Conservation (phyloP, 192 early-diverging fungal species). For the Linnemannia hyalina region DNA sequence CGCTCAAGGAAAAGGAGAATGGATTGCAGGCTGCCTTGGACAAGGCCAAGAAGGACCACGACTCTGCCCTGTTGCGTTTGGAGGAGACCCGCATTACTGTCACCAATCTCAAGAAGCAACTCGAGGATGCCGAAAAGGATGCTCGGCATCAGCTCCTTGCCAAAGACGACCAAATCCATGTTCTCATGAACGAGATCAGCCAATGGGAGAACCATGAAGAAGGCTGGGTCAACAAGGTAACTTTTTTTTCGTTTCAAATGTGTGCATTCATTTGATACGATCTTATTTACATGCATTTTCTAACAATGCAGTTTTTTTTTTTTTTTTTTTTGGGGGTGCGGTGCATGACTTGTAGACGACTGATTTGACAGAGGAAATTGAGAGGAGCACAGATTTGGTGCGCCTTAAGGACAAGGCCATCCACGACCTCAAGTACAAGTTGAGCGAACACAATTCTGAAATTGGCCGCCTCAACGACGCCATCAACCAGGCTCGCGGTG, state of each 20-base stretch:
- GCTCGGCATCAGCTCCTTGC: background rate
- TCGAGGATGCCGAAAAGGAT: constrained; percentile 18
- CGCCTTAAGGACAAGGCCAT: constrained; percentile 23
- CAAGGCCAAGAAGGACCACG: constrained; percentile 15
- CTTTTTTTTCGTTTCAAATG: background rate
- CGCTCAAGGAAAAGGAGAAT: constrained; percentile 18
- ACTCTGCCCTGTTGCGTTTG: background rate
- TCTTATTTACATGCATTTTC: background rate
- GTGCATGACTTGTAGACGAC: constrained; percentile 3
- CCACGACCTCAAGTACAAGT: constrained; percentile 23
- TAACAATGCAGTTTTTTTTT: background rate
- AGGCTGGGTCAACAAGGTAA: constrained; percentile 31
- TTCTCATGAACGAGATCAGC: constrained; percentile 12
- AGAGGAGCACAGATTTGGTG: background rate
- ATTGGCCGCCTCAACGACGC: constrained; percentile 41
- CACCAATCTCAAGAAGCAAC: constrained; percentile 8
- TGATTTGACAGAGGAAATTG: constrained; percentile 27
- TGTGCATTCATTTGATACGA: background rate
- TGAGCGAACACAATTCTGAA: constrained; percentile 16
- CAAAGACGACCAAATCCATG: constrained; percentile 14
- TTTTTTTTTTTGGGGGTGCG: background rate
- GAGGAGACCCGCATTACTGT: constrained; percentile 1
- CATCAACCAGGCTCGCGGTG: constrained; percentile 10
- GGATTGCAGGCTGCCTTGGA: constrained; percentile 5
- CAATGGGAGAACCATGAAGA: constrained; percentile 42